A percentile compares a stretch with the other conserved stretches of the same genome.
These are phyloP conservation scores for Serendipita vermifera DNA, from an alignment of 768 basidiomycete species.

Conservation along the genomic window DNA sequence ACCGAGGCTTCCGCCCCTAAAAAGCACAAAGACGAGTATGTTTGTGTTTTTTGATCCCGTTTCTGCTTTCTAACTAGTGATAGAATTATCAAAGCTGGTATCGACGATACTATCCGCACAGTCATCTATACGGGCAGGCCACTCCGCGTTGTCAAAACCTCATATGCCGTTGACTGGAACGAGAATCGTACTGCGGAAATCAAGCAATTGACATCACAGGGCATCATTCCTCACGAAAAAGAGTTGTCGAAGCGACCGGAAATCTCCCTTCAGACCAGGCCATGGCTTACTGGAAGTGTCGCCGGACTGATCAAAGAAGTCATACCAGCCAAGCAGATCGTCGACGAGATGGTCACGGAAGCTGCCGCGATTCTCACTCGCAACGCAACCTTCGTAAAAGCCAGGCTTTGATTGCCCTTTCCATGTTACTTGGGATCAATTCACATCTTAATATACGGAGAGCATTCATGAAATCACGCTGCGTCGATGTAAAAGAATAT, in stretches of 20 bases:
- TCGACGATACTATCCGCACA: conserved; percentile 73
- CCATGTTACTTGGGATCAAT: background rate
- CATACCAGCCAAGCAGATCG: conserved; percentile 67
- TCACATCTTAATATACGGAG: background rate
- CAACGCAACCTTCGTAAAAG: conserved; percentile 27
- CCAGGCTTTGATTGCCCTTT: conserved; percentile 41
- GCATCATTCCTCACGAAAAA: conserved; percentile 60
- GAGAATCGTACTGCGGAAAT: conserved; percentile 69
- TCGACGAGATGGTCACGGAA: conserved; percentile 68
- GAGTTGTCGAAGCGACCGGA: conserved; percentile 75
- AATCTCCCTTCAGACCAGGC: conserved; percentile 47
- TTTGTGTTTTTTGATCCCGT: background rate
- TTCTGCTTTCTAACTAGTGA: background rate
- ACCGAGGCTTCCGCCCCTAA: conserved; percentile 71
- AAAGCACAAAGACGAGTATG: conserved; percentile 63
- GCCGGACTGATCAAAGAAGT: conserved; percentile 48
- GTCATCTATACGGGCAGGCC: conserved; percentile 85
- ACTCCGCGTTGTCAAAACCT: conserved; percentile 36
- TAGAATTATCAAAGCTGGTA: conserved; percentile 46
- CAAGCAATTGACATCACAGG: conserved; percentile 64
- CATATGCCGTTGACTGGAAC: conserved; percentile 36
- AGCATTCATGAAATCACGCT: no score
- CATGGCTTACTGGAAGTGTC: conserved; percentile 80
- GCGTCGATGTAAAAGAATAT: conserved; percentile 6
- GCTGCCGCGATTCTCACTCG: conserved; percentile 47